Conservation (phyloP, 2,329 filamentous ascomycete genomes). For the Triangularia verruculosa region DNA sequence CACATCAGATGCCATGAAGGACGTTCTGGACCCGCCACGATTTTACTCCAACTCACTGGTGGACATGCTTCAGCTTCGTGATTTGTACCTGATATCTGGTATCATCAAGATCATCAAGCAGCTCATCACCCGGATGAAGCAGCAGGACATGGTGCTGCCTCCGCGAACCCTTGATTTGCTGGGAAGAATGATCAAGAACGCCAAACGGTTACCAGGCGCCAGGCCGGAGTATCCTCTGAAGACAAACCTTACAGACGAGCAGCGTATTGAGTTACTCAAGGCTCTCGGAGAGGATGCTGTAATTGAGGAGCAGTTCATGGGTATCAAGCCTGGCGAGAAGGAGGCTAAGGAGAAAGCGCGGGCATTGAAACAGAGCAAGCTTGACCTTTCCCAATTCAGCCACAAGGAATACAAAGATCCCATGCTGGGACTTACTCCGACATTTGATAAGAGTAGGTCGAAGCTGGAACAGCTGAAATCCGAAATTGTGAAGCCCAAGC, state of each 20-base stretch:
- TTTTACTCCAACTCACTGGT: slow-evolving; percentile 64
- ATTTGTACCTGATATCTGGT: slow-evolving; percentile 78
- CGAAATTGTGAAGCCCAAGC: slow-evolving; percentile 44
- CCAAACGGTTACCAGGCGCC: slow-evolving; percentile 50
- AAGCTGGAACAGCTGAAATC: slow-evolving; percentile 44
- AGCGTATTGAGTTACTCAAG: slow-evolving; percentile 77
- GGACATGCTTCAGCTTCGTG: slow-evolving; percentile 86
- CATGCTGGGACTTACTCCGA: slow-evolving; percentile 43
- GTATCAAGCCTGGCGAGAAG: slow-evolving; percentile 37
- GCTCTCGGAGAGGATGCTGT: slow-evolving; percentile 56
- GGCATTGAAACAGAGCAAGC: slow-evolving; percentile 54
- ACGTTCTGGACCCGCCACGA: slow-evolving; percentile 62
- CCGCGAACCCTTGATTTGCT: slow-evolving; percentile 59
- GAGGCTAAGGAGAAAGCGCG: slow-evolving; percentile 34
- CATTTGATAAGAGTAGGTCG: slow-evolving; percentile 40
- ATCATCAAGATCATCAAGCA: slow-evolving; percentile 81
- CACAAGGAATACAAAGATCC: slow-evolving; percentile 44
- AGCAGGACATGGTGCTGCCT: slow-evolving; percentile 70
- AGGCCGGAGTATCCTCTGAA: slow-evolving; percentile 52
- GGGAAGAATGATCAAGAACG: slow-evolving; percentile 62
- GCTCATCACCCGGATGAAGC: slow-evolving; percentile 75
- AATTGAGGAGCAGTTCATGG: slow-evolving; percentile 50
- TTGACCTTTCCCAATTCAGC: slow-evolving; percentile 57
- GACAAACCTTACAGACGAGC: slow-evolving; percentile 77
- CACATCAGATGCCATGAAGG: slow-evolving; percentile 34